These are phyloP conservation scores for Oryza longistaminata DNA, from an alignment of 176 grass and related monocot species.

Conservation along the genomic window DNA sequence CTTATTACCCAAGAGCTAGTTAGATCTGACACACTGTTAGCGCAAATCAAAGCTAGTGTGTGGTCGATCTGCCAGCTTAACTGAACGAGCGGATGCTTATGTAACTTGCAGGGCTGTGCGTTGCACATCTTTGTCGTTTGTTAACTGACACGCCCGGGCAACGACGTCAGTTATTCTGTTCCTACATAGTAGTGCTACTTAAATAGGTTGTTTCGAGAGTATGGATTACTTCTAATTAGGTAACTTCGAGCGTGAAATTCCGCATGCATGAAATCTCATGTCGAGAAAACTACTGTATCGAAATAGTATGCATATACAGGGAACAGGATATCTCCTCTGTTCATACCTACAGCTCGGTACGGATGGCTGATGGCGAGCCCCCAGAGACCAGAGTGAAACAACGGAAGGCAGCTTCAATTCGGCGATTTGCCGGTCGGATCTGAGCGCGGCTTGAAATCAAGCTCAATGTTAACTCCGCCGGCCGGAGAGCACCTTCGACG, in stretches of 20 bases:
- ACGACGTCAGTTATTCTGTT: background rate
- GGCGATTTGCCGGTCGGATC: background rate
- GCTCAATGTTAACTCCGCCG: background rate
- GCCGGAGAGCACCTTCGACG: background rate
- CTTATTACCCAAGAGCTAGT: background rate
- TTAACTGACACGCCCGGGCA: background rate
- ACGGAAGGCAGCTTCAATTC: background rate
- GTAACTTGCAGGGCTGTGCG: background rate
- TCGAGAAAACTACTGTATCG: background rate
- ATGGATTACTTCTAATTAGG: background rate
- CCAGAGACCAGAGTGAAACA: background rate
- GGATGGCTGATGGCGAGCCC: constrained; percentile 7
- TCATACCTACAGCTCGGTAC: constrained; percentile 33
- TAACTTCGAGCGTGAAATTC: background rate
- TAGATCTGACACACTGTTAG: background rate
- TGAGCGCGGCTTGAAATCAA: background rate
- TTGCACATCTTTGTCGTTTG: background rate
- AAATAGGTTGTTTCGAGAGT: background rate
- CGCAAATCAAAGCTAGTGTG: background rate
- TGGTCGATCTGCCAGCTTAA: background rate
- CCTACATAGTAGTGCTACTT: background rate
- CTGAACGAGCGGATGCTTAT: background rate
- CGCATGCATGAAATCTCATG: constrained; percentile 40
- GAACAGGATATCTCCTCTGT: background rate
- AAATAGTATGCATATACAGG: background rate